Evolutionary conservation across 768 basidiomycete species (phyloP).

Genomic region (Suillus paluster): DNA sequence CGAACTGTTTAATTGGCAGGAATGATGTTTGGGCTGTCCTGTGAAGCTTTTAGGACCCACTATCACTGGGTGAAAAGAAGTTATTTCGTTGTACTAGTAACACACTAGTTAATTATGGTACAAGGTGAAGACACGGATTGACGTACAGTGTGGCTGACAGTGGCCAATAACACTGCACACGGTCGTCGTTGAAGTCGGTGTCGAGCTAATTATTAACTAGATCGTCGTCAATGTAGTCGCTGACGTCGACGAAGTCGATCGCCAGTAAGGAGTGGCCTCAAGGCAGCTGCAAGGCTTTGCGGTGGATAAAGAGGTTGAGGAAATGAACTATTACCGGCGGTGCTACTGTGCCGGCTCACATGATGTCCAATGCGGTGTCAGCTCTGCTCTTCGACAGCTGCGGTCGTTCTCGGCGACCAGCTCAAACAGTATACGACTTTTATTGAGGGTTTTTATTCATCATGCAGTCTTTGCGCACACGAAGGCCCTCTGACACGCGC

Average conservation of each 20-base stretch:
- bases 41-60: neutral
- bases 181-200: neutral
- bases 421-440: neutral
- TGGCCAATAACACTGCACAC: constrained; percentile 8
- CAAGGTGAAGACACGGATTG: neutral
- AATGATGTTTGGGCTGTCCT: neutral
- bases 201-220: neutral
- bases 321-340: neutral
- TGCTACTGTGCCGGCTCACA: neutral
- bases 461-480: constrained; percentile 62
- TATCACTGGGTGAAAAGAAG: neutral
- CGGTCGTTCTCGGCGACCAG: neutral
- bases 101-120: constrained; percentile 3
- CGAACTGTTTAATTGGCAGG: neutral
- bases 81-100: neutral
- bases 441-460: constrained; percentile 7
- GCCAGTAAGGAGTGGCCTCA: constrained; percentile 4
- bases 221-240: neutral
- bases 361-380: neutral
- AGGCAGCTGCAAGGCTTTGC: constrained; percentile 2
- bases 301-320: neutral
- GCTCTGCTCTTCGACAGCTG: neutral
- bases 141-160: constrained; percentile 2
- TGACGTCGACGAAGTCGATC: constrained; percentile 7
- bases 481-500: constrained; percentile 52